Conservation (phyloP, 768 basidiomycete genomes). For the Kwoniella heveanensis region DNA sequence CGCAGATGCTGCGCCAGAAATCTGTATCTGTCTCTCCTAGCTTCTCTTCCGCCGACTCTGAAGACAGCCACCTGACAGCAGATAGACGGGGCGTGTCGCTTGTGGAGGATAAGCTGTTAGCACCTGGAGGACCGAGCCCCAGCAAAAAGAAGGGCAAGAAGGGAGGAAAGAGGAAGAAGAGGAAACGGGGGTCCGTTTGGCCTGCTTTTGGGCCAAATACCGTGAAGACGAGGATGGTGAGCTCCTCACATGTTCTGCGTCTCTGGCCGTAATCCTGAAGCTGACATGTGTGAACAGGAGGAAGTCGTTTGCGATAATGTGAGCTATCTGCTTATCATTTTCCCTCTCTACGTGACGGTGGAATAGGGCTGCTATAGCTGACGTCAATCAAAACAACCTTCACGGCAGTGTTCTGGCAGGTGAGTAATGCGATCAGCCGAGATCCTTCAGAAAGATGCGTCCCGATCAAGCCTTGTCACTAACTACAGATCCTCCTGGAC, state of each 20-base stretch:
- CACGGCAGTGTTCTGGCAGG: background rate
- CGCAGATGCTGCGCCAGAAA: background rate
- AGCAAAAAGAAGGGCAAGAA: background rate
- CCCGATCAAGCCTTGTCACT: background rate
- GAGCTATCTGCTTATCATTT: background rate
- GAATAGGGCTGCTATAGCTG: background rate
- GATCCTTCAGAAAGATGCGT: too few relatives aligned
- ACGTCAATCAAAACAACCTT: background rate
- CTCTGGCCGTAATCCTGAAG: too few relatives aligned
- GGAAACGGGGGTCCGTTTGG: background rate
- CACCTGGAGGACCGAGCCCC: constrained; percentile 1
- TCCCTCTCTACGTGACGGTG: background rate
- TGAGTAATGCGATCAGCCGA: background rate
- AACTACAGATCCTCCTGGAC: background rate
- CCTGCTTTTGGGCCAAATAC: constrained; percentile 13
- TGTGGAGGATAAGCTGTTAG: constrained; percentile 9
- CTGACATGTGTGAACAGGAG: background rate
- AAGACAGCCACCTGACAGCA: constrained; percentile 7
- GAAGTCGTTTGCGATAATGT: constrained; percentile 22
- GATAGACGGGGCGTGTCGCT: constrained; percentile 8
- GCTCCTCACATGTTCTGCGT: background rate
- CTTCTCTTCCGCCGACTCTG: constrained; percentile 2
- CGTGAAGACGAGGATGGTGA: constrained; percentile 18
- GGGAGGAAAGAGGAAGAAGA: background rate
- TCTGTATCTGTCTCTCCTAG: background rate